phyloP scores from a whole-genome alignment of 208 protist genomes.

The Trypanosoma boissoni region DNA sequence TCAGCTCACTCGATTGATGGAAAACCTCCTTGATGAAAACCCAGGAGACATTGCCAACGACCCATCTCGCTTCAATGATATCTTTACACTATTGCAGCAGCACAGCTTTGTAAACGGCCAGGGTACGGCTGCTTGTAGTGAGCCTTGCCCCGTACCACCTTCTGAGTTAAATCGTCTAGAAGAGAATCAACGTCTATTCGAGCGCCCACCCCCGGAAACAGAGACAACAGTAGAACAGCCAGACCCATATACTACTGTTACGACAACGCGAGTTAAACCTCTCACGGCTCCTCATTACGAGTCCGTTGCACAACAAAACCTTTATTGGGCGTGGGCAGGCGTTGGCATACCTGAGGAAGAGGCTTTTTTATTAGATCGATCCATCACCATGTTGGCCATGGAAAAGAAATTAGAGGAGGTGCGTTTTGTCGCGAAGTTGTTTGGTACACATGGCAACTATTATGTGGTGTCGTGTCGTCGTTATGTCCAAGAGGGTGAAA shows the following conservation, averaged over 20 bases:
- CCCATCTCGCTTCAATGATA: slow-evolving; percentile 67
- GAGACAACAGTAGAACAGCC: slow-evolving; percentile 86
- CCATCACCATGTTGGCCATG: slow-evolving; percentile 87
- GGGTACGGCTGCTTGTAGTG: slow-evolving; percentile 63
- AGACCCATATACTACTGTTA: slow-evolving; percentile 89
- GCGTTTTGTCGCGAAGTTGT: slow-evolving; percentile 91
- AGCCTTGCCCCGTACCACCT: slow-evolving; percentile 51
- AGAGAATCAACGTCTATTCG: slow-evolving; percentile 78
- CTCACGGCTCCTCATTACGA: slow-evolving; percentile 72
- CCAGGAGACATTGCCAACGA: slow-evolving; percentile 66
- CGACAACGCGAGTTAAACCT: slow-evolving; percentile 81
- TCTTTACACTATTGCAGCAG: slow-evolving; percentile 74
- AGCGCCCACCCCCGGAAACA: slow-evolving; percentile 69
- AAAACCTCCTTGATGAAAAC: slow-evolving; percentile 78
- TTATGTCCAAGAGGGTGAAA: slow-evolving; percentile 69
- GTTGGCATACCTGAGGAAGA: slow-evolving; percentile 81
- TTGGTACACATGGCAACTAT: slow-evolving; percentile 83
- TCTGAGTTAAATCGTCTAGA: slow-evolving; percentile 64
- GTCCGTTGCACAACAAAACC: slow-evolving; percentile 68
- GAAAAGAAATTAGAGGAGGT: slow-evolving; percentile 83
- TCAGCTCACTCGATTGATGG: slow-evolving; percentile 85
- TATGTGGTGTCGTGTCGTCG: slow-evolving; percentile 76
- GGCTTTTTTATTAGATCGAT: slow-evolving; percentile 85
- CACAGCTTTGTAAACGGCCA: slow-evolving; percentile 79
- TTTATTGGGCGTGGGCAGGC: slow-evolving; percentile 69